Evolutionary conservation across 2,329 filamentous ascomycete genomes (phyloP), one percentile per base, ranked within the genome.

Genomic region (Phialophora verrucosa): DNA sequence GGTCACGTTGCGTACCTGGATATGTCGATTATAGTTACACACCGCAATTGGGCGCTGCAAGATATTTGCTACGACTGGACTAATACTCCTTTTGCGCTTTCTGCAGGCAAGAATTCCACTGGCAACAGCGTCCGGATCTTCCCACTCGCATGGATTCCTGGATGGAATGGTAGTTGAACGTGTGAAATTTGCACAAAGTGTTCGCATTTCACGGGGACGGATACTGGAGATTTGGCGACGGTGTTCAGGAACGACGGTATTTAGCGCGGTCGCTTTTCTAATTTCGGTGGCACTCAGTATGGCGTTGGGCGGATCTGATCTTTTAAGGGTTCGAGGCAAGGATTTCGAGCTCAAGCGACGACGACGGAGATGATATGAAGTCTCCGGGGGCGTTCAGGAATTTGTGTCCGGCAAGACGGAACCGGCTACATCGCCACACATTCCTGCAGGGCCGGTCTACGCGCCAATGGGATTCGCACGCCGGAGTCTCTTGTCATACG

Each of bases 81-180:
- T 69, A 69, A 69, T 32, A 63, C 51, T 25, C 51, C 4, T 57
- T 50, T 50, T 51, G 44, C 54, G 8, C 29, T 44, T 55, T 58
- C 65, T 56, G 60, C 65, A 66, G 68, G 63, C 67, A 69, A 69
- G 64, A 67, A 59, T 51, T 59, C 59, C 65, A 35, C 44, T 67
- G 62, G 62, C 62, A 70, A n/a, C 42, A 57, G n/a, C 63, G 63
- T 55, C 62, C 68, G n/a, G 60, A 53, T 23, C 27, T 59, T 20
- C 23, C 61, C 11, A 49, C 31, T 42, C 59, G 58, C 8, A 63
- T 65, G 29, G 56, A 69, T 38, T 65, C 64, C 11, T 69, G 64
- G 67, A 64, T 69, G 58, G 67, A 69, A 38, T 69, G 53, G 64
- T 69, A 44, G 58, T 65, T 54, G 11, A 31, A 25, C 12, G 2